phyloP scores from a whole-genome alignment of 441 rosid species.

The Gossypium aridum region DNA sequence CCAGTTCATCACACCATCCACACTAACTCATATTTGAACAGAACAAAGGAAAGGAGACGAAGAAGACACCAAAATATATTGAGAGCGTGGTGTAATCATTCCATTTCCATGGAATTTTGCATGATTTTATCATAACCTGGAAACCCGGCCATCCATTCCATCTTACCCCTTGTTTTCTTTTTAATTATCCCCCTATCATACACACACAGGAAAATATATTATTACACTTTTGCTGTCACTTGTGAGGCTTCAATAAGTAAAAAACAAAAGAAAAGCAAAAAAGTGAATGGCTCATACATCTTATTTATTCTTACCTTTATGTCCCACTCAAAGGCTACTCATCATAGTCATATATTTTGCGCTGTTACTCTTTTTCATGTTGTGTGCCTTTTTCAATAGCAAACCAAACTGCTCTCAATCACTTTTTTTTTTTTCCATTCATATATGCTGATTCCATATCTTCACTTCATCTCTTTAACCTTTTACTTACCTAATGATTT shows the following conservation, averaged over 20 bases:
- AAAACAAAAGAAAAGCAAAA: not conserved
- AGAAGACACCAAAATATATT: not conserved
- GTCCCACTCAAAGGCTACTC: constrained; percentile 5
- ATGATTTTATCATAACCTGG: constrained; percentile 7
- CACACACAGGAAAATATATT: not conserved
- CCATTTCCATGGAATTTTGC: constrained; percentile 20
- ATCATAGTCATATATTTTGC: not conserved
- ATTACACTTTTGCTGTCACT: constrained; percentile 2
- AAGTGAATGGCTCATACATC: not conserved
- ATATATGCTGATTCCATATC: not conserved
- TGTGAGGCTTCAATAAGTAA: not conserved
- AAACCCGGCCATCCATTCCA: constrained; percentile 11
- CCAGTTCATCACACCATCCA: not conserved
- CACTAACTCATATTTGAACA: not conserved
- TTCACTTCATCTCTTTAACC: not conserved
- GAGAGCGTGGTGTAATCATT: constrained; percentile 24
- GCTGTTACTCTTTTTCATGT: not conserved
- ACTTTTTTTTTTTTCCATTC: not conserved
- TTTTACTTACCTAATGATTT: not conserved
- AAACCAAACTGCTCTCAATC: not conserved
- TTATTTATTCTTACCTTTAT: not conserved
- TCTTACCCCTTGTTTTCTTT: not conserved
- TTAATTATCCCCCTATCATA: not conserved
- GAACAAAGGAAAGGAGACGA: not conserved
- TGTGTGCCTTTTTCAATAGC: not conserved